Percentiles rank a stretch among this genome's conserved stretches.
These are phyloP conservation scores for Suillus sp. DNA, from an alignment of 768 basidiomycete genomes.

Conservation along the genomic window DNA sequence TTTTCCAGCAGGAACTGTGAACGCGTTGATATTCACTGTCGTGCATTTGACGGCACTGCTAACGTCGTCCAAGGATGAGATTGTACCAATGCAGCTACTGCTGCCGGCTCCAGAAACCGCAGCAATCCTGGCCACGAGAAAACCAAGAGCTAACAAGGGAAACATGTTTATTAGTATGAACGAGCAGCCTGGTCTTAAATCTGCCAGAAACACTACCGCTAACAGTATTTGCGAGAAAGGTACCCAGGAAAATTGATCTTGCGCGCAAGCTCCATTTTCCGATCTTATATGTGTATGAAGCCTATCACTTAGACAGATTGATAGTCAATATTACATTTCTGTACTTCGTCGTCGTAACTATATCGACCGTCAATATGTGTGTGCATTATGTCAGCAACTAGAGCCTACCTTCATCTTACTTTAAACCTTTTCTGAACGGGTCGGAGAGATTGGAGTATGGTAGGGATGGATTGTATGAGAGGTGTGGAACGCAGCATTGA, in stretches of 20 bases:
- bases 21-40: constrained; percentile 56
- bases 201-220: not conserved
- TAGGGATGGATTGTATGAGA: not conserved
- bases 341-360: not conserved
- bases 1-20: constrained; percentile 58
- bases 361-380: not conserved
- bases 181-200: not conserved
- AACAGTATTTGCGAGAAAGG: not conserved
- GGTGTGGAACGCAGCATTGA: not conserved
- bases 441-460: not conserved
- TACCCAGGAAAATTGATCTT: not conserved
- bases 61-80: constrained; percentile 55
- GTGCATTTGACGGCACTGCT: constrained; percentile 53
- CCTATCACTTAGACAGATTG: not conserved
- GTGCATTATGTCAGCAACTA: not conserved
- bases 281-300: not conserved
- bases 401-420: not conserved
- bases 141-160: constrained; percentile 14
- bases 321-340: not conserved
- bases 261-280: not conserved
- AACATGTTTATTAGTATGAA: constrained; percentile 13
- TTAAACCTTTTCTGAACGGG: not conserved
- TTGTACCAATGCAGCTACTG: constrained; percentile 49
- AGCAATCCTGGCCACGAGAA: constrained; percentile 21
- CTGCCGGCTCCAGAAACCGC: constrained; percentile 19